Percentiles rank a stretch among this genome's conserved stretches.
These are phyloP conservation scores for Blastobotrys petasosporus DNA, from an alignment of 1,139 yeast genomes.

Conservation along the genomic window DNA sequence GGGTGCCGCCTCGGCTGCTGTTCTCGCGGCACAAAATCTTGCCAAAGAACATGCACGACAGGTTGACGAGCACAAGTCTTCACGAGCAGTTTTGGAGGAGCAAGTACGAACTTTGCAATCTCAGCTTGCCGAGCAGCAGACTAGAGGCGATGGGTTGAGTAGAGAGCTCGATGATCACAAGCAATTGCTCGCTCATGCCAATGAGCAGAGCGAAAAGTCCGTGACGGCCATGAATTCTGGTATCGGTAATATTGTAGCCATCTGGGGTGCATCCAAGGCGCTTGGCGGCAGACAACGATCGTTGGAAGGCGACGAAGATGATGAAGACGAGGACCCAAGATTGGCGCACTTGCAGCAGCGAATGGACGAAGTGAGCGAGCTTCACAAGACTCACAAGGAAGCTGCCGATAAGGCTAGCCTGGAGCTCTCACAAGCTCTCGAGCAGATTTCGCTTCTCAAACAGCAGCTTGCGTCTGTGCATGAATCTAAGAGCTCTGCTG, in stretches of 20 bases:
- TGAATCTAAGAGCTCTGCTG: slow-evolving; percentile 14
- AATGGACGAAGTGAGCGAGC: slow-evolving; percentile 21
- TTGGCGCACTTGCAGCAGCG: slow-evolving; percentile 19
- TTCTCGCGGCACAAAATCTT: slow-evolving; percentile 27
- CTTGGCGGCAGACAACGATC: slow-evolving; percentile 11
- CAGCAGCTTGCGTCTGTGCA: slow-evolving; percentile 24
- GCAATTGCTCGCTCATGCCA: slow-evolving; percentile 17
- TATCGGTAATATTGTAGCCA: slow-evolving; percentile 25
- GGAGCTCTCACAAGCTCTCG: slow-evolving; percentile 24
- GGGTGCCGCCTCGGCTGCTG: slow-evolving; percentile 29
- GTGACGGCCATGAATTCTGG: slow-evolving; percentile 25
- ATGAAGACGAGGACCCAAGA: slow-evolving; percentile 20
- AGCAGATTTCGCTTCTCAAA: slow-evolving; percentile 26
- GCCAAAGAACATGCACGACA: slow-evolving; percentile 21
- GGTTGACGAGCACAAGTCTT: slow-evolving; percentile 20
- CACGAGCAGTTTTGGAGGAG: slow-evolving; percentile 19
- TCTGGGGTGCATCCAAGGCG: slow-evolving; percentile 29
- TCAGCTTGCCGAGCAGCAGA: slow-evolving; percentile 21
- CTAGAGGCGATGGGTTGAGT: slow-evolving; percentile 15
- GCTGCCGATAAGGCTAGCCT: slow-evolving; percentile 30
- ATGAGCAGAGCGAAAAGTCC: slow-evolving; percentile 23
- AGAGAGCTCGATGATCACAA: slow-evolving; percentile 20
- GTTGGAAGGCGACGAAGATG: slow-evolving; percentile 10
- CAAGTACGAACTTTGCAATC: slow-evolving; percentile 19
- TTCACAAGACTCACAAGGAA: slow-evolving; percentile 30